A percentile compares a stretch with the other conserved stretches of the same genome.
Evolutionary conservation across 805 yeast species (phyloP).

Genomic region (Kuraishia ogatae): DNA sequence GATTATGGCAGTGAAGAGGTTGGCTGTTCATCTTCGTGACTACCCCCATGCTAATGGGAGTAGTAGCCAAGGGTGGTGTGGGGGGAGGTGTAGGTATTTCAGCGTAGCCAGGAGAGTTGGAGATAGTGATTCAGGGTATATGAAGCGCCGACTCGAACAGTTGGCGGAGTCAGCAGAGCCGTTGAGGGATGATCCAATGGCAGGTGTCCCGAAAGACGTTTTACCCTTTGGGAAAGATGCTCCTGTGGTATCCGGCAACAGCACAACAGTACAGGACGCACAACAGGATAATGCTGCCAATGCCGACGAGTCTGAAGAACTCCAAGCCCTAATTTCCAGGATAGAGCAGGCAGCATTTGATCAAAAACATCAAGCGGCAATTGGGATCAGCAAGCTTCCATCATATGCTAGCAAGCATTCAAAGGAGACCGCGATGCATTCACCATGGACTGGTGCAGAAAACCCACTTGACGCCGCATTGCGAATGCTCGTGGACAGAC

Average conservation of each 20-base stretch:
- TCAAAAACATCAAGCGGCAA: slow-evolving; percentile 26
- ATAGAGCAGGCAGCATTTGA: slow-evolving; percentile 27
- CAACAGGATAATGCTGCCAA: slow-evolving; percentile 5
- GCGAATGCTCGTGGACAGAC: slow-evolving; percentile 48
- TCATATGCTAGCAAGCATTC: slow-evolving; percentile 32
- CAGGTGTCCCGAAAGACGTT: slow-evolving; percentile 21
- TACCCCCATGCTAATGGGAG: background rate
- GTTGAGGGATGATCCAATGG: slow-evolving; percentile 22
- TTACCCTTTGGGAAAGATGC: slow-evolving; percentile 11
- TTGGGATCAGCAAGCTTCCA: slow-evolving; percentile 35
- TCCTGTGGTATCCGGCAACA: background rate
- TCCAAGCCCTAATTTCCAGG: slow-evolving; percentile 14
- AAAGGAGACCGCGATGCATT: slow-evolving; percentile 37
- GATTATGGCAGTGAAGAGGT: background rate
- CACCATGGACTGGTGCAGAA: slow-evolving; percentile 58
- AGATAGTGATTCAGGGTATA: slow-evolving; percentile 12
- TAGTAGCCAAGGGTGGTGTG: background rate
- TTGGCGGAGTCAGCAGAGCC: slow-evolving; percentile 34
- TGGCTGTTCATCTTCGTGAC: background rate
- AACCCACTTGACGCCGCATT: slow-evolving; percentile 32
- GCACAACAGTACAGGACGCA: background rate
- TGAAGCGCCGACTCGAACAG: slow-evolving; percentile 28
- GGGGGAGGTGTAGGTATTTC: background rate
- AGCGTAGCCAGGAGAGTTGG: background rate
- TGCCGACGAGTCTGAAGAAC: background rate